Evolutionary conservation across 2,329 filamentous ascomycete species (phyloP), one percentile per base, ranked within the genome.

Genomic region (Nemania diffusa): DNA sequence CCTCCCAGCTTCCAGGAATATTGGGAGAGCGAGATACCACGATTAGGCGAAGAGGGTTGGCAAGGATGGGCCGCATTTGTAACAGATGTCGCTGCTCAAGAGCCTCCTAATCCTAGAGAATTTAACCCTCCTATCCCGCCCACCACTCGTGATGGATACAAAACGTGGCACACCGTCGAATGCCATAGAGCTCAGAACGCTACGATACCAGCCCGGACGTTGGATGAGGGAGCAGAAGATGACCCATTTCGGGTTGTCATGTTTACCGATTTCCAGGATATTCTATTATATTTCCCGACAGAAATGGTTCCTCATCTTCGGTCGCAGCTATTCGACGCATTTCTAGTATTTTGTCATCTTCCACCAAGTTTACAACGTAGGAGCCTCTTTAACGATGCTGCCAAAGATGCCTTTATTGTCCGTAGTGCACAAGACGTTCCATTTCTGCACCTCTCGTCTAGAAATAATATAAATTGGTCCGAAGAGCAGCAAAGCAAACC

Each of bases 161-260:
- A 82, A 67, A 80, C 81, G 1, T 89, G 87, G 87, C 81, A 81
- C 1, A 73, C 73, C 0, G 67, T 84, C 13, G 94, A 97, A 75
- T 75, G 78, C n/a, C 78, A 81, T 11, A 81, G 80, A 29, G 81
- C 82, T 1, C 69, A 74, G 15, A 79, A 80, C 48, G 84, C 90
- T 8, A 82, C 81, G 46, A 81, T 89, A 63, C 92, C 94, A 5
- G 92, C 92, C 17, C 87, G 92, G 56, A 91, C 91, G 0, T 83
- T 91, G 67, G 93, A 97, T 76, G 89, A 93, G 27, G 85, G 88
- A 1, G 87, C 86, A 17, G 91, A 93, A 70, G 91, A 94, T 65
- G 95, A 97, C 74, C 92, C 93, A 0, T 97, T 92, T 71, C 87
- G 94, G 40, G 88, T 96, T 3, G 87, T 97, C 52, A 87, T 97